Evolutionary conservation across 768 basidiomycete genomes (phyloP).

Genomic region (Serendipita sp.): DNA sequence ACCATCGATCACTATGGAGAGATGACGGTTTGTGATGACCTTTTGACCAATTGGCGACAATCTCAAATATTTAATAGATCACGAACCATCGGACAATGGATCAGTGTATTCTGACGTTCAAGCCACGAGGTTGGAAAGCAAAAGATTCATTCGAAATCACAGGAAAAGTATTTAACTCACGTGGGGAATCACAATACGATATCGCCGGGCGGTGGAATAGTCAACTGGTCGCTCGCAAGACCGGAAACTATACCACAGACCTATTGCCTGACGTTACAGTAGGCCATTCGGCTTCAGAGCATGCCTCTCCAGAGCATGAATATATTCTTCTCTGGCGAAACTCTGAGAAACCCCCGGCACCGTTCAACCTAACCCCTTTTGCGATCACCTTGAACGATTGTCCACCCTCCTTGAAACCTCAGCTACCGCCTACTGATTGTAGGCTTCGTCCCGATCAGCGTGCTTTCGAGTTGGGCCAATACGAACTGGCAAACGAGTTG

Average conservation of each 20-base stretch:
- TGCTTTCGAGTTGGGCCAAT: conserved; percentile 80
- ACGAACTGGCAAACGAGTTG: conserved; percentile 65
- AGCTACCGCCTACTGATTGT: conserved; percentile 80
- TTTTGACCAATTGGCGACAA: not conserved
- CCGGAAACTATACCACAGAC: conserved; percentile 31
- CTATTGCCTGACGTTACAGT: conserved; percentile 61
- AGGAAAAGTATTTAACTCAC: conserved; percentile 56
- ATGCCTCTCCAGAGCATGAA: conserved; percentile 35
- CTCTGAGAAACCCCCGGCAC: conserved; percentile 63
- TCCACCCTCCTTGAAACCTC: conserved; percentile 54
- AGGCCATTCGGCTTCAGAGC: conserved; percentile 20
- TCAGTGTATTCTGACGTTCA: conserved; percentile 79
- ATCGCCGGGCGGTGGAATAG: conserved; percentile 94
- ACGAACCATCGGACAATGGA: conserved; percentile 87
- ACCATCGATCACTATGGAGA: conserved; percentile 90
- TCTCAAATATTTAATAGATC: conserved; percentile 26
- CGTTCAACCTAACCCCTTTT: conserved; percentile 92
- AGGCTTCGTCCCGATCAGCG: conserved; percentile 84
- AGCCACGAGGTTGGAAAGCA: conserved; percentile 88
- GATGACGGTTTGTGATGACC: conserved; percentile 52
- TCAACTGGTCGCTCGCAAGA: conserved; percentile 75
- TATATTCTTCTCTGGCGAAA: conserved; percentile 88
- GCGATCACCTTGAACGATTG: conserved; percentile 87
- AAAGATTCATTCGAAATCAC: conserved; percentile 87
- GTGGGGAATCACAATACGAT: conserved; percentile 58